phyloP scores from a whole-genome alignment of 2,329 filamentous ascomycete species.

The Fusarium circinatum region DNA sequence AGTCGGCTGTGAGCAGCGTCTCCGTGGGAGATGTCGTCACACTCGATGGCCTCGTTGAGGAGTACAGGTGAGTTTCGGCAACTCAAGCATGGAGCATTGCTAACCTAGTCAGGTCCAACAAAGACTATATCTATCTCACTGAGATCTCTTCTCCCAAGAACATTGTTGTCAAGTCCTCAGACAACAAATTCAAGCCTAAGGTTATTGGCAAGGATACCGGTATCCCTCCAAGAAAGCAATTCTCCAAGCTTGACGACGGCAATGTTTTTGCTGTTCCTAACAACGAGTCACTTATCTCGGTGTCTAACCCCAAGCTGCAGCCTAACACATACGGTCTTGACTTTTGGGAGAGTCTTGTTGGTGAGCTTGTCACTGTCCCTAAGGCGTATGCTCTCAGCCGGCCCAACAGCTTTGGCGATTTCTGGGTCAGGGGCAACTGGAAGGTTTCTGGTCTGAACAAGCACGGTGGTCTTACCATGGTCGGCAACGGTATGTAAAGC shows the following conservation, averaged over 20 bases:
- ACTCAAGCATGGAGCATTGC: background rate
- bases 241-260: constrained; percentile 70
- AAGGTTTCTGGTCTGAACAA: constrained; percentile 69
- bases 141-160: constrained; percentile 68
- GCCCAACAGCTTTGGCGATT: constrained; percentile 73
- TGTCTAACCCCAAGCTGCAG: constrained; percentile 68
- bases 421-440: constrained; percentile 76
- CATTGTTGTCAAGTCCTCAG: constrained; percentile 62
- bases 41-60: constrained; percentile 67
- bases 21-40: constrained; percentile 71
- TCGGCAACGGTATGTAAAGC: constrained; percentile 56
- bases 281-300: constrained; percentile 66
- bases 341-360: constrained; percentile 77
- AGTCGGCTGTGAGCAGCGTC: constrained; percentile 60
- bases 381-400: constrained; percentile 66
- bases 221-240: constrained; percentile 69
- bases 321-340: constrained; percentile 73
- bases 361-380: constrained; percentile 73
- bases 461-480: constrained; percentile 73
- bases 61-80: constrained; percentile 57
- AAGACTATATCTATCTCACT: constrained; percentile 70
- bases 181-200: constrained; percentile 65
- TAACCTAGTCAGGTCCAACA: constrained; percentile 55
- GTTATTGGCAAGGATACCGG: constrained; percentile 68
- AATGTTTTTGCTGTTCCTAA: constrained; percentile 74